These are phyloP conservation scores for Haematococcus sp. DNA, from an alignment of 139 green algal genomes.

Conservation along the genomic window DNA sequence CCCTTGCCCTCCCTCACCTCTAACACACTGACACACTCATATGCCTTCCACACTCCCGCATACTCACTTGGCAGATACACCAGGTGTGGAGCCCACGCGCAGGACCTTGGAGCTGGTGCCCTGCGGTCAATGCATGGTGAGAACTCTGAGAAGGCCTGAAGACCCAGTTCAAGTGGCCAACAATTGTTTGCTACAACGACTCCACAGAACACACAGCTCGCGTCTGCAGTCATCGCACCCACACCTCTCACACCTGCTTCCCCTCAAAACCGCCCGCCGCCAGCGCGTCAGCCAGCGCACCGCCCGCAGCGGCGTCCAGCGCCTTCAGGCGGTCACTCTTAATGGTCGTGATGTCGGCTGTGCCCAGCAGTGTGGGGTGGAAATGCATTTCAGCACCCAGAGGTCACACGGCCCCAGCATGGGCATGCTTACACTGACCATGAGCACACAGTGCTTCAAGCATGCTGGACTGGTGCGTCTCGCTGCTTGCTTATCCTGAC, in stretches of 20 bases:
- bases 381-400: not conserved
- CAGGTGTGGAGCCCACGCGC: conserved; percentile 6
- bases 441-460: no score
- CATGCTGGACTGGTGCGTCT: not conserved
- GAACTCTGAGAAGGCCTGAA: no score
- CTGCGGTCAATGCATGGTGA: not conserved
- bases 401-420: not conserved
- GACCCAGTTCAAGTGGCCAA: no score
- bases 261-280: conserved; percentile 69
- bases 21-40: not conserved
- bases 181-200: no score
- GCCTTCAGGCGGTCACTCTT: conserved; percentile 41
- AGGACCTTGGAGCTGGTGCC: conserved; percentile 9
- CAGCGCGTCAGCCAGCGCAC: conserved; percentile 59
- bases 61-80: conserved; percentile 14
- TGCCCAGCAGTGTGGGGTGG: not conserved
- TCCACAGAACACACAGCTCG: not conserved
- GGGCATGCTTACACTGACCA: no score
- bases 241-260: conserved; percentile 55
- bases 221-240: not conserved
- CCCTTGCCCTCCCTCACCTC: no score
- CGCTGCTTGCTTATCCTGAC: no score
- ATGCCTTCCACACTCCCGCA: not conserved
- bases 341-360: conserved; percentile 47
- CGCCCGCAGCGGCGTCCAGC: conserved; percentile 49